These are phyloP conservation scores for Clarireedia hainanense DNA, from an alignment of 2,329 filamentous ascomycete species.

Conservation along the genomic window DNA sequence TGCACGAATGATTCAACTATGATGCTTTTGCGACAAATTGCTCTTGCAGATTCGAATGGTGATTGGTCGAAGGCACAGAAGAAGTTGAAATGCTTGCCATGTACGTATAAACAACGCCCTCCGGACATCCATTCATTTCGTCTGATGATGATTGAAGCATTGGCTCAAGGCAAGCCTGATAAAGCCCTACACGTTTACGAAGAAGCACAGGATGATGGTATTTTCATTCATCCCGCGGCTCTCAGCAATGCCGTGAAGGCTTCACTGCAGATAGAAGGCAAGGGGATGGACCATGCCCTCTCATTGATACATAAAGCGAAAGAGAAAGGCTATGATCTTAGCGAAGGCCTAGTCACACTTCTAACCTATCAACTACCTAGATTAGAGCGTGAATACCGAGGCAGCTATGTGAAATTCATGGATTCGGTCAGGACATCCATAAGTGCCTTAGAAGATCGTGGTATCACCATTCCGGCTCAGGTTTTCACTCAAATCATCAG, in stretches of 20 bases:
- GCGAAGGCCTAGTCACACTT: constrained; percentile 15
- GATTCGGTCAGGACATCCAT: constrained; percentile 13
- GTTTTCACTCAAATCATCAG: constrained; percentile 24
- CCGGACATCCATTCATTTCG: constrained; percentile 10
- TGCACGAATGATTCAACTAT: constrained; percentile 16
- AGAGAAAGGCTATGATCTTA: constrained; percentile 14
- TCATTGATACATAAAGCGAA: constrained; percentile 20
- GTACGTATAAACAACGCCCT: not conserved
- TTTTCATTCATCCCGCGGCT: constrained; percentile 10
- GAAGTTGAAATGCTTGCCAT: not conserved
- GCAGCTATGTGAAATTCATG: constrained; percentile 1
- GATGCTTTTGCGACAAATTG: constrained; percentile 17
- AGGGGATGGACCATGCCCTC: constrained; percentile 11
- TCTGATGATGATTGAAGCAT: constrained; percentile 16
- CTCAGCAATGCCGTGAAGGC: constrained; percentile 22
- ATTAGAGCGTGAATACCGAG: not conserved
- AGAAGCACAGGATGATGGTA: constrained; percentile 11
- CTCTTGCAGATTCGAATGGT: constrained; percentile 8
- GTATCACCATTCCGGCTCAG: constrained; percentile 15
- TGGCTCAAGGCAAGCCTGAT: constrained; percentile 11
- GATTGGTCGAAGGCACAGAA: not conserved
- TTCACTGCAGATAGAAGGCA: constrained; percentile 13
- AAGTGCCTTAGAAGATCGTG: constrained; percentile 15
- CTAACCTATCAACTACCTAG: constrained; percentile 21
- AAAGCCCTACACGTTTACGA: constrained; percentile 23